Conservation (phyloP, 257 asterid genomes). For the Ocimum tenuiflorum region DNA sequence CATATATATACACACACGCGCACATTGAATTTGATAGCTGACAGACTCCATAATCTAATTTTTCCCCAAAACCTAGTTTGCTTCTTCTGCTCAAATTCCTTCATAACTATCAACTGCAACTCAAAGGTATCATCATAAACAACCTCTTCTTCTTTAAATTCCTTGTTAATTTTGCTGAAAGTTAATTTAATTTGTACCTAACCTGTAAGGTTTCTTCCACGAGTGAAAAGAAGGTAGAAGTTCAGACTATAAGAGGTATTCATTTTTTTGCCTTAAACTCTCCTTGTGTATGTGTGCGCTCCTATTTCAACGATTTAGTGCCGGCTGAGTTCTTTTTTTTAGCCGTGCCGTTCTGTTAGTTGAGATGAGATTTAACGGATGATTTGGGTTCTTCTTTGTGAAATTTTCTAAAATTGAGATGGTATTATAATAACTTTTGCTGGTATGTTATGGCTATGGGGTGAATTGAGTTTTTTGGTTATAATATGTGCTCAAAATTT, state of each 20-base stretch:
- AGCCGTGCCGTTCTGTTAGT: neutral
- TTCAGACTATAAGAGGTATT: conserved; percentile 16
- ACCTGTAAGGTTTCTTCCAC: conserved; percentile 9
- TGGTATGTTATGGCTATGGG: no score
- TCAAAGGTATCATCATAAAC: conserved; percentile 18
- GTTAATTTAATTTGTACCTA: neutral
- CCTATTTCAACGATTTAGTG: neutral
- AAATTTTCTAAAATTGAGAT: no score
- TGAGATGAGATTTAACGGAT: neutral
- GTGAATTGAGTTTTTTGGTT: no score
- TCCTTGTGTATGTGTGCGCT: neutral
- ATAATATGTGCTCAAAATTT: no score
- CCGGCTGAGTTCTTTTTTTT: no score
- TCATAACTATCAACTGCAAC: conserved; percentile 18
- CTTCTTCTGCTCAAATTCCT: conserved; percentile 20
- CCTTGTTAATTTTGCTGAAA: neutral
- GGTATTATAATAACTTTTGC: no score
- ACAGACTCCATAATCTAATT: conserved; percentile 13
- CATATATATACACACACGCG: neutral
- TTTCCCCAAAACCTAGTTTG: conserved; percentile 27
- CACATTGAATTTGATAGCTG: conserved; percentile 8
- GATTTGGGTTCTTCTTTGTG: no score
- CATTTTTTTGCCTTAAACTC: neutral
- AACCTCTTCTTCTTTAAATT: neutral
- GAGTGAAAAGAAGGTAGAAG: neutral